phyloP scores from a whole-genome alignment of 441 rosid species.

The Gossypium lobatum region DNA sequence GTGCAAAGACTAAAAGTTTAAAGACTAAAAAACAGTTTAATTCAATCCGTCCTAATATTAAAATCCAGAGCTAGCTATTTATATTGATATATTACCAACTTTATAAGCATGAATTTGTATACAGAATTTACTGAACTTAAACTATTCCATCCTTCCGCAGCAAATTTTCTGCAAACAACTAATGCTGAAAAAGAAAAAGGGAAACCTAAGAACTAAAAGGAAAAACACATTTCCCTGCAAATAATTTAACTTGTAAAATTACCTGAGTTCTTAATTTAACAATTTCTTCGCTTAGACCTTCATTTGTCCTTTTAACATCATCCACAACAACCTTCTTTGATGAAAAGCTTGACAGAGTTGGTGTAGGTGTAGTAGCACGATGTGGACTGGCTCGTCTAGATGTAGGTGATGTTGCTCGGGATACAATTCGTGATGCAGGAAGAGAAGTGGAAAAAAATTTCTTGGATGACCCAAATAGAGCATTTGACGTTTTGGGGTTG shows the following conservation, averaged over 20 bases:
- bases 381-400: conserved; percentile 53
- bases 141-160: neutral
- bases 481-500: conserved; percentile 31
- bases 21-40: neutral
- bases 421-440: conserved; percentile 53
- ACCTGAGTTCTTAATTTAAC: conserved; percentile 46
- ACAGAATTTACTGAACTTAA: neutral
- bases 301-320: conserved; percentile 37
- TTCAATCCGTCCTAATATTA: neutral
- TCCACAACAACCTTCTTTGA: conserved; percentile 33
- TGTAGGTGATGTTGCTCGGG: conserved; percentile 58
- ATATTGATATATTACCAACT: neutral
- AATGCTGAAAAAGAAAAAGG: neutral
- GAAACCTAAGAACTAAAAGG: neutral
- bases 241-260: conserved; percentile 6
- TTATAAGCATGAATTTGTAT: neutral
- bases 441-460: conserved; percentile 52
- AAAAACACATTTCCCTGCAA: neutral
- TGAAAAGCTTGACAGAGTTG: conserved; percentile 35
- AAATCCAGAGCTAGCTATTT: neutral
- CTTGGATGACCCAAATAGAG: conserved; percentile 46
- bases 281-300: conserved; percentile 37
- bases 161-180: neutral
- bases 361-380: conserved; percentile 48
- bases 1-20: neutral